Evolutionary conservation across 306 rosid species (phyloP).

Genomic region (Vigna unguiculata): DNA sequence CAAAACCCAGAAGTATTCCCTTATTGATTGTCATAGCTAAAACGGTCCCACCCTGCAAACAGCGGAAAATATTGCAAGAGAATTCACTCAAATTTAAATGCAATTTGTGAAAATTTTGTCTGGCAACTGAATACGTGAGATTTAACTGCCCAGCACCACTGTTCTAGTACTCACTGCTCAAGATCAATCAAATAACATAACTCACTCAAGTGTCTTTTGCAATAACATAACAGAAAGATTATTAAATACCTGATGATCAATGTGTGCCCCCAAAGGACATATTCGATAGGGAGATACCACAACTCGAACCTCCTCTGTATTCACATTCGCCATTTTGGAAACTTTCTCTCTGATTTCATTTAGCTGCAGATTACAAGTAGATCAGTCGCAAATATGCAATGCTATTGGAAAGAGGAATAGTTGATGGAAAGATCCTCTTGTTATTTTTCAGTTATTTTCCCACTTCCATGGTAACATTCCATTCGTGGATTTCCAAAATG

Average conservation of each 20-base stretch:
- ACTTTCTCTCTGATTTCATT: constrained; percentile 60
- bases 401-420: constrained; percentile 22
- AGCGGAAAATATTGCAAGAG: constrained; percentile 19
- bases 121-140: constrained; percentile 3
- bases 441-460: constrained; percentile 23
- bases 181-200: constrained; percentile 1
- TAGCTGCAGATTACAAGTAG: constrained; percentile 57
- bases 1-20: constrained; percentile 91
- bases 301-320: constrained; percentile 64
- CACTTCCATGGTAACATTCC: not conserved
- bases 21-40: constrained; percentile 83
- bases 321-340: constrained; percentile 66
- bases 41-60: constrained; percentile 84
- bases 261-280: constrained; percentile 97
- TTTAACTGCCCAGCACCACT: constrained; percentile 7
- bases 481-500: constrained; percentile 6
- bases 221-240: constrained; percentile 27
- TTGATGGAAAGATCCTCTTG: constrained; percentile 9
- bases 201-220: constrained; percentile 5
- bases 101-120: not conserved
- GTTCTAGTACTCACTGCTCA: not conserved
- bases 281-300: constrained; percentile 94
- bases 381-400: constrained; percentile 10
- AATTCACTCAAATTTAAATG: constrained; percentile 25
- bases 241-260: constrained; percentile 89